These are phyloP conservation scores for Flaveria sonorensis DNA, from an alignment of 129 eudicot species.

Conservation along the genomic window DNA sequence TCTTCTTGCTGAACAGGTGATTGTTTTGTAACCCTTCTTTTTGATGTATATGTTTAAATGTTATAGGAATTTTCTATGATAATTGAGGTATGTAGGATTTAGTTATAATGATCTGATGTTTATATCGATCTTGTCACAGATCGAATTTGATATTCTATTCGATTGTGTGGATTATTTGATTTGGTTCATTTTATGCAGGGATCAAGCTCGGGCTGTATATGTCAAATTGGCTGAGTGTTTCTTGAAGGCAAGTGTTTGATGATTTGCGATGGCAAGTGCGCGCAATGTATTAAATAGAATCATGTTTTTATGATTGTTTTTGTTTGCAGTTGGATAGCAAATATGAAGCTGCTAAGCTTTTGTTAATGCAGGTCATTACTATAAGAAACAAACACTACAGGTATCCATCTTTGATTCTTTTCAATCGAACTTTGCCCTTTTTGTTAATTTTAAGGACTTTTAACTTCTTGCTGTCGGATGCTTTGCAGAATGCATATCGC, in stretches of 20 bases:
- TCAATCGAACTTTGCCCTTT: neutral
- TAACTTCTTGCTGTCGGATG: neutral
- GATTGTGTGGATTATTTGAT: neutral
- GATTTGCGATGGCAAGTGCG: neutral
- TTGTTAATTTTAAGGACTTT: neutral
- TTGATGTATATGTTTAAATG: no score
- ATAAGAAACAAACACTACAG: constrained; percentile 13
- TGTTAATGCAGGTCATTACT: constrained; percentile 7
- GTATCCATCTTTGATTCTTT: neutral
- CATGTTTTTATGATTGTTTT: neutral
- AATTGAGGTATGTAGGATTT: neutral
- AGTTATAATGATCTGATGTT: neutral
- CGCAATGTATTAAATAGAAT: neutral
- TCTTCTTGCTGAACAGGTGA: no score
- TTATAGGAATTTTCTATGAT: neutral
- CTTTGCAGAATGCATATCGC: constrained; percentile 25
- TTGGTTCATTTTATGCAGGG: neutral
- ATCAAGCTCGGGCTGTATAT: constrained; percentile 6
- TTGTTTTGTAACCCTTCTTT: no score
- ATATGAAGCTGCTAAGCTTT: constrained; percentile 11
- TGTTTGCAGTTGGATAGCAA: constrained; percentile 8
- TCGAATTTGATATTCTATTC: neutral
- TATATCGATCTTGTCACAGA: neutral
- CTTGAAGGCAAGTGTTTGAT: neutral
- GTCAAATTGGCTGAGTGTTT: constrained; percentile 8